These are phyloP conservation scores for Lichtheimia hyalospora DNA, from an alignment of 371 early-diverging fungal species.

Conservation along the genomic window DNA sequence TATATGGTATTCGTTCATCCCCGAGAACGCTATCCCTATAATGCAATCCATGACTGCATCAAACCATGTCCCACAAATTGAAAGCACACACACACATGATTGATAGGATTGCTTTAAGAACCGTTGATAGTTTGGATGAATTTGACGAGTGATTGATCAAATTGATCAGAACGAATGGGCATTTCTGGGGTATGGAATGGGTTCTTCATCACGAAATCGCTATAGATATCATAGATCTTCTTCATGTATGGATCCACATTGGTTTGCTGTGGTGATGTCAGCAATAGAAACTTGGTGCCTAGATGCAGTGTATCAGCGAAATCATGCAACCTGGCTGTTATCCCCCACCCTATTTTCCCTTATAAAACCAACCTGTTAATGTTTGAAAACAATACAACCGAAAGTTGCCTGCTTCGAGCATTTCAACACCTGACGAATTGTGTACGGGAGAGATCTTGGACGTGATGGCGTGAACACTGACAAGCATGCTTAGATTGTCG, in stretches of 20 bases:
- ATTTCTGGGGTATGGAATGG: slow-evolving; percentile 98
- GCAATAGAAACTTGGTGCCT: slow-evolving; percentile 94
- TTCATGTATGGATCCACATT: slow-evolving; percentile 74
- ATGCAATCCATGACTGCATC: too few species aligned
- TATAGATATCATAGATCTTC: slow-evolving; percentile 86
- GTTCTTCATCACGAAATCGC: slow-evolving; percentile 98
- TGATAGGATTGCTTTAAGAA: slow-evolving; percentile 1
- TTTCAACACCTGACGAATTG: slow-evolving; percentile 83
- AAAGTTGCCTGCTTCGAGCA: slow-evolving; percentile 90
- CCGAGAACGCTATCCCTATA: too few species aligned
- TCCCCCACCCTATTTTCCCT: background rate
- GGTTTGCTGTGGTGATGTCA: slow-evolving; percentile 77
- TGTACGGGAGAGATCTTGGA: slow-evolving; percentile 88
- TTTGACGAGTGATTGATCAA: slow-evolving; percentile 81
- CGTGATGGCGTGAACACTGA: slow-evolving; percentile 94
- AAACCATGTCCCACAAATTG: too few species aligned
- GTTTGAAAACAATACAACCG: slow-evolving; percentile 92
- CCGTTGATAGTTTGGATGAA: slow-evolving; percentile 55
- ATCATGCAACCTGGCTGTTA: background rate
- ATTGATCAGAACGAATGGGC: slow-evolving; percentile 97
- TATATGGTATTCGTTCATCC: too few species aligned
- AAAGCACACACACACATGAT: too few species aligned
- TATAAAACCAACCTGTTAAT: slow-evolving; percentile 71
- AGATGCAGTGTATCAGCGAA: background rate
- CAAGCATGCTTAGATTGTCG: background rate